Conservation (phyloP, 139 green algal genomes). For the Zygnema cylindricum region DNA sequence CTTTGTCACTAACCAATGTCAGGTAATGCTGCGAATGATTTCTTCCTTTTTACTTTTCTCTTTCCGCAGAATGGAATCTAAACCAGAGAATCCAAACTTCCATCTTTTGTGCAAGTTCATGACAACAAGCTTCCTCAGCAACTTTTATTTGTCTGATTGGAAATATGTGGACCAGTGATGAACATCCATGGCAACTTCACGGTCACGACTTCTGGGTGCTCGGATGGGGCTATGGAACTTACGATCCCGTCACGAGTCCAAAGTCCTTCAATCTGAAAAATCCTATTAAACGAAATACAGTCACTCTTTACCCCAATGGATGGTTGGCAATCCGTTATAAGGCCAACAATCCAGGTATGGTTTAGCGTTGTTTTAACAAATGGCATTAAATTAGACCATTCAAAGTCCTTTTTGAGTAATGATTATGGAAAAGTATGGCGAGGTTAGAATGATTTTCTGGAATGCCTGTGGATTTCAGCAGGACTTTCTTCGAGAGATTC, state of each 20-base stretch:
- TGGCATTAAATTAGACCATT: not conserved
- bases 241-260: constrained; percentile 27
- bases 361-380: not conserved
- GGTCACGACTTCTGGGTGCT: constrained; percentile 75
- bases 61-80: no score
- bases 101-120: no score
- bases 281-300: constrained; percentile 63
- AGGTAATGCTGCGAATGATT: not conserved
- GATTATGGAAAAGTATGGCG: not conserved
- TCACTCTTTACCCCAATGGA: constrained; percentile 12
- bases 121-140: not conserved
- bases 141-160: not conserved
- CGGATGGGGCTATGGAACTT: constrained; percentile 58
- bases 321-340: constrained; percentile 21
- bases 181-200: constrained; percentile 81
- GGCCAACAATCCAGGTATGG: constrained; percentile 21
- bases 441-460: no score
- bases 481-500: no score
- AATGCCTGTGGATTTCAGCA: no score
- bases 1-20: not conserved
- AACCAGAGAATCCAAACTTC: no score
- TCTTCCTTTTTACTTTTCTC: no score
- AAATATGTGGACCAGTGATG: constrained; percentile 44
- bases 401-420: not conserved
- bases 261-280: constrained; percentile 58